phyloP scores from a whole-genome alignment of 139 green algal species.

The Tetradesmus obliquus region DNA sequence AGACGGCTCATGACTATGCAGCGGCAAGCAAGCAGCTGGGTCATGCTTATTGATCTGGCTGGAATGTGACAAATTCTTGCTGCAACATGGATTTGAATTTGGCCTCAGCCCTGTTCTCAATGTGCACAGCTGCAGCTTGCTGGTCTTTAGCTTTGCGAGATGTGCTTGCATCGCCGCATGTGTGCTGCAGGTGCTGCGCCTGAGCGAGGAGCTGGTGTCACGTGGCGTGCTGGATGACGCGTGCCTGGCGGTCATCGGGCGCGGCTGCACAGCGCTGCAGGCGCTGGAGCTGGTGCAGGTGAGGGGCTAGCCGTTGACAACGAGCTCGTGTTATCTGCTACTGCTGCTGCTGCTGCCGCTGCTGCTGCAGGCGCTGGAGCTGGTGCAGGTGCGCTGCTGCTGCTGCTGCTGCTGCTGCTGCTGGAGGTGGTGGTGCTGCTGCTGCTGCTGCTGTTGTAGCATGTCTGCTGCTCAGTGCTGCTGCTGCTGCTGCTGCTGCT shows the following conservation, averaged over 20 bases:
- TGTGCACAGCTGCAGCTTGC: not conserved
- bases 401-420: not conserved
- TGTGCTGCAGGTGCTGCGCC: constrained; percentile 40
- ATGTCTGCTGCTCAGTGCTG: too few species aligned
- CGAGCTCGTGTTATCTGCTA: not conserved
- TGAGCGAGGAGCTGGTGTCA: constrained; percentile 39
- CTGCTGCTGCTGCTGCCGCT: not conserved
- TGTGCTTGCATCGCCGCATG: too few species aligned
- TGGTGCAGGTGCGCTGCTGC: not conserved
- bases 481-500: too few species aligned
- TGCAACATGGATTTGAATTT: too few species aligned
- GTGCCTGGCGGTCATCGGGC: not conserved
- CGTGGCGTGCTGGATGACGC: constrained; percentile 33
- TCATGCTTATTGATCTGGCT: too few species aligned
- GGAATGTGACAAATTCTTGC: too few species aligned
- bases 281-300: constrained; percentile 46
- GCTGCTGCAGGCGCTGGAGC: not conserved
- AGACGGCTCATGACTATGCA: too few species aligned
- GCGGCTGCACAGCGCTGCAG: constrained; percentile 24
- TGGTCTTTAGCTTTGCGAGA: too few species aligned
- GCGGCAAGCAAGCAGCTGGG: not conserved
- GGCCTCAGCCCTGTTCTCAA: too few species aligned
- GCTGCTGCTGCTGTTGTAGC: too few species aligned
- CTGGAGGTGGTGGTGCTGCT: too few species aligned
- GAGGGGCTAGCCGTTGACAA: not conserved